Evolutionary conservation across 495 filamentous ascomycete species (phyloP).

Genomic region (Neurospora tetrasperma): DNA sequence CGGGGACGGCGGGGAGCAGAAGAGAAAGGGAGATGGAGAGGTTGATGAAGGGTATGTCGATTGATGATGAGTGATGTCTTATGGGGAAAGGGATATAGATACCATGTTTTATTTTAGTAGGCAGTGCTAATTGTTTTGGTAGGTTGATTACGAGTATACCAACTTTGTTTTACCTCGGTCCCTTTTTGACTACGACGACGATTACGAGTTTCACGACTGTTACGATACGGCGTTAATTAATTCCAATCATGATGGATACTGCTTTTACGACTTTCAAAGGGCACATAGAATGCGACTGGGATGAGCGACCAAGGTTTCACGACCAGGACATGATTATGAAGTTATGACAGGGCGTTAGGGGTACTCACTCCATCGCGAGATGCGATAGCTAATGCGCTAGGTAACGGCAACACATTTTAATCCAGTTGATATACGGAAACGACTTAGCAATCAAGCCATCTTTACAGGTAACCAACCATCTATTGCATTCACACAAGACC

Average conservation of each 20-base stretch:
- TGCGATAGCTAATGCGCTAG: too few species aligned
- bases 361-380: too few species aligned
- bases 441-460: too few species aligned
- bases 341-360: background rate
- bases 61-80: background rate
- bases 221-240: too few species aligned
- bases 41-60: conserved; percentile 3
- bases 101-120: background rate
- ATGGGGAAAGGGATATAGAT: background rate
- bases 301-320: too few species aligned
- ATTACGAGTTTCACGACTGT: background rate
- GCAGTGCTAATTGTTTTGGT: background rate
- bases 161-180: background rate
- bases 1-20: conserved; percentile 4
- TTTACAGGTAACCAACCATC: too few species aligned
- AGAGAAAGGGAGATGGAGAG: conserved; percentile 3
- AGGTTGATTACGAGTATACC: background rate
- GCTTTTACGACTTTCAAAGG: background rate
- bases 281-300: background rate
- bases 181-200: background rate
- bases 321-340: too few species aligned
- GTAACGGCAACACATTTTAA: too few species aligned
- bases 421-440: too few species aligned
- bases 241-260: background rate
- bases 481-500: too few species aligned